Evolutionary conservation across 257 asterid genomes (phyloP).

Genomic region (Knoxia roxburghii): DNA sequence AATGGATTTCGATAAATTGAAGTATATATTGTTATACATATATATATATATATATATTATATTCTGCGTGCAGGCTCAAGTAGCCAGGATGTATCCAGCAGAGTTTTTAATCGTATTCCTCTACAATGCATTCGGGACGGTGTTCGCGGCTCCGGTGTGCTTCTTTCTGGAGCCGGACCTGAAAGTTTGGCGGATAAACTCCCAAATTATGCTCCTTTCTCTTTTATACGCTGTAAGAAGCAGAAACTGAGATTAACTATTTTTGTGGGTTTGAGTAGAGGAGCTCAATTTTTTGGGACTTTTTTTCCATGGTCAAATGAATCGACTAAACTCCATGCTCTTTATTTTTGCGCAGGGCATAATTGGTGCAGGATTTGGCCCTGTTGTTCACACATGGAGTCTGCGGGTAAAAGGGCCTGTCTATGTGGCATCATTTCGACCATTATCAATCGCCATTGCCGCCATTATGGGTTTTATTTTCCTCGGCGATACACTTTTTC

Average conservation of each 20-base stretch:
- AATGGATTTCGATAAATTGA: neutral
- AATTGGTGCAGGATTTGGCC: slow-evolving; percentile 7
- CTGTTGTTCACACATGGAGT: slow-evolving; percentile 20
- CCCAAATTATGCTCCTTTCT: slow-evolving; percentile 4
- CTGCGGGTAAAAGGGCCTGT: slow-evolving; percentile 24
- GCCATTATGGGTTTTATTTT: slow-evolving; percentile 23
- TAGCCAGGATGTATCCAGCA: slow-evolving; percentile 42
- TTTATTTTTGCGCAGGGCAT: slow-evolving; percentile 4
- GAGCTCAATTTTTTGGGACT: too few relatives aligned
- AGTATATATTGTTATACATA: too few relatives aligned
- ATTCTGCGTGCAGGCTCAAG: too few relatives aligned
- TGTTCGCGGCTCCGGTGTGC: slow-evolving; percentile 19
- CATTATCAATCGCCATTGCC: slow-evolving; percentile 30
- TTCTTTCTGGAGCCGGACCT: slow-evolving; percentile 18
- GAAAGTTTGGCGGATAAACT: slow-evolving; percentile 22
- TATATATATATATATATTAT: too few relatives aligned
- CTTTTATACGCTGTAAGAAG: slow-evolving; percentile 15
- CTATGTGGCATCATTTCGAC: slow-evolving; percentile 26
- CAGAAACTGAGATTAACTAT: too few relatives aligned
- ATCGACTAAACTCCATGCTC: too few relatives aligned
- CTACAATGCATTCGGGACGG: slow-evolving; percentile 7
- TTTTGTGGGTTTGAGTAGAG: neutral
- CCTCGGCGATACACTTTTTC: slow-evolving; percentile 22
- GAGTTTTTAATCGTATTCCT: slow-evolving; percentile 37
- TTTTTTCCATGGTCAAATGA: too few relatives aligned